Conservation (phyloP, 352 stramenopile species). For the Pelagophyceae sp. region DNA sequence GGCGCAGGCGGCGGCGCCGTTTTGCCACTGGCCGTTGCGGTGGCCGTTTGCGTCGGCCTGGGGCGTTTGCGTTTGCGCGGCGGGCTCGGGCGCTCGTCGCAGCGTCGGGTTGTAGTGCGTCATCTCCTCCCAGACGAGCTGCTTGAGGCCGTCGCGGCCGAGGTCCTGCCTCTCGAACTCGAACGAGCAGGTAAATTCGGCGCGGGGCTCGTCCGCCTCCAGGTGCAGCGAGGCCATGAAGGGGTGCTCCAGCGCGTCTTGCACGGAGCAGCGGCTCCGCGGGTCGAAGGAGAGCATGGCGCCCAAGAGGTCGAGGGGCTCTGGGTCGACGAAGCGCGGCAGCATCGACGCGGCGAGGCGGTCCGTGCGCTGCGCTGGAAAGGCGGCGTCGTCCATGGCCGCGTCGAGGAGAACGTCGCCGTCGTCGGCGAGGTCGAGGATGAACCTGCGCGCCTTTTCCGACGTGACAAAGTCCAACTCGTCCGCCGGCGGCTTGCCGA, state of each 20-base stretch:
- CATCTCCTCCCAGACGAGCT: constrained; percentile 20
- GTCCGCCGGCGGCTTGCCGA: constrained; percentile 49
- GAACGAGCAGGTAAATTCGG: constrained; percentile 24
- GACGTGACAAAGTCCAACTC: background rate
- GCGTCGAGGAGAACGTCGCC: background rate
- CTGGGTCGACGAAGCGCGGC: background rate
- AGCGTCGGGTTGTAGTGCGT: background rate
- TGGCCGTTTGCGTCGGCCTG: no score
- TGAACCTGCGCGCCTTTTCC: background rate
- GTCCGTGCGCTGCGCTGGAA: constrained; percentile 21
- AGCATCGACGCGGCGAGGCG: background rate
- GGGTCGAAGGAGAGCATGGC: constrained; percentile 62
- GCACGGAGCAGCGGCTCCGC: constrained; percentile 75
- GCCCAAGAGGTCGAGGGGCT: constrained; percentile 38
- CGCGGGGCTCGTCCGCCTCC: constrained; percentile 53
- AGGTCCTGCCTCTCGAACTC: constrained; percentile 27
- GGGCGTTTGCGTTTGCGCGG: no score
- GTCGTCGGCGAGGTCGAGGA: constrained; percentile 61
- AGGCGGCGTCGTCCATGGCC: constrained; percentile 38
- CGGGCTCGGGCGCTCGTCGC: no score
- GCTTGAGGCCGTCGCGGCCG: constrained; percentile 19
- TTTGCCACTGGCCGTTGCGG: no score
- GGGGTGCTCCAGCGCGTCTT: constrained; percentile 85
- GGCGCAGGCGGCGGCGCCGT: no score
- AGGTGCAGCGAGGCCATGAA: constrained; percentile 85